phyloP scores from a whole-genome alignment of 768 basidiomycete species.

The Rhodotorula kratochvilovae region DNA sequence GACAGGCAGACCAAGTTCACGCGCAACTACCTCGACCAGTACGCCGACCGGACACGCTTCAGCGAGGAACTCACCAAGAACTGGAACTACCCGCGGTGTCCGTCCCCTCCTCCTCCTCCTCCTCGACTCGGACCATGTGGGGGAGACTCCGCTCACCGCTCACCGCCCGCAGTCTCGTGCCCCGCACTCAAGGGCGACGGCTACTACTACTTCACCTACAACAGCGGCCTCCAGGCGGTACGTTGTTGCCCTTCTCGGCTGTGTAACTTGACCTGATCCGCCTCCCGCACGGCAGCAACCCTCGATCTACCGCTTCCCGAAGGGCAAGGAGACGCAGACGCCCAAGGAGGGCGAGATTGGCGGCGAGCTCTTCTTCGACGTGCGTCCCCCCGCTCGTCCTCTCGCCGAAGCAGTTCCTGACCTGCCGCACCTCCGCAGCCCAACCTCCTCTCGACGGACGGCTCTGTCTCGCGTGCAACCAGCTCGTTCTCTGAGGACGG shows the following conservation, averaged over 20 bases:
- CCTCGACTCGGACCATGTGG: neutral
- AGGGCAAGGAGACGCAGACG: slow-evolving; percentile 21
- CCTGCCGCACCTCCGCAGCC: slow-evolving; percentile 51
- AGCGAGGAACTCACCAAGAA: slow-evolving; percentile 59
- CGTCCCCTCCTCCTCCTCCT: neutral
- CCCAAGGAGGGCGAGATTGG: slow-evolving; percentile 49
- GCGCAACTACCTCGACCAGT: slow-evolving; percentile 58
- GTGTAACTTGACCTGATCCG: too few species aligned
- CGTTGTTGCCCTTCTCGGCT: slow-evolving; percentile 42
- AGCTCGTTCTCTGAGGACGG: slow-evolving; percentile 64
- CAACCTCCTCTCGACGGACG: slow-evolving; percentile 67
- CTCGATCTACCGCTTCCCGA: slow-evolving; percentile 58
- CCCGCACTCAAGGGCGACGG: slow-evolving; percentile 62
- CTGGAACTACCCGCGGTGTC: slow-evolving; percentile 56
- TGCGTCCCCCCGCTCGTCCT: slow-evolving; percentile 39
- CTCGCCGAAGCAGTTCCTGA: neutral
- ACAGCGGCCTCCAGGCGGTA: slow-evolving; percentile 71
- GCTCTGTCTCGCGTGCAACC: slow-evolving; percentile 61
- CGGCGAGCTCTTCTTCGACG: slow-evolving; percentile 73
- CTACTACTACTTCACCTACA: slow-evolving; percentile 63
- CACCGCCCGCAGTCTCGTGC: slow-evolving; percentile 56
- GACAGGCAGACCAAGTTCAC: slow-evolving; percentile 40
- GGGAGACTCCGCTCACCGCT: slow-evolving; percentile 13
- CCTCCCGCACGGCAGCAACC: slow-evolving; percentile 51
- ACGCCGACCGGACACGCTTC: slow-evolving; percentile 58